Conservation (phyloP, 2,329 filamentous ascomycete genomes). For the Xylaria sp. region DNA sequence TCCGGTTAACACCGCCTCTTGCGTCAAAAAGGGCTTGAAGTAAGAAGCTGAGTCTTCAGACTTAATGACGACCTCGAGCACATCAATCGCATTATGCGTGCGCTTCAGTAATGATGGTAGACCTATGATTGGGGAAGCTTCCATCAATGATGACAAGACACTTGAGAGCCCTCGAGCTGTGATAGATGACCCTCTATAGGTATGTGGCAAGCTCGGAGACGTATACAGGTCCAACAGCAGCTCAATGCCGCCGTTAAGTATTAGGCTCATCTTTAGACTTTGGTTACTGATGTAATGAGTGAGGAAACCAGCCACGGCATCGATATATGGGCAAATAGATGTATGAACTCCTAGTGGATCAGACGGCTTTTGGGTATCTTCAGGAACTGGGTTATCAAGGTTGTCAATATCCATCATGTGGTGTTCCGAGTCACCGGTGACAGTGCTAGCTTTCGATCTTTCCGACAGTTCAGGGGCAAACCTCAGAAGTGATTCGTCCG, state of each 20-base stretch:
- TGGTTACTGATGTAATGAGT: constrained; percentile 75
- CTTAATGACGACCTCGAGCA: constrained; percentile 68
- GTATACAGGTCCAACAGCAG: constrained; percentile 83
- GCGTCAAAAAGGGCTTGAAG: constrained; percentile 69
- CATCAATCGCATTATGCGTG: constrained; percentile 71
- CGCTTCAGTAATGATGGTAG: constrained; percentile 81
- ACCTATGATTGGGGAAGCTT: constrained; percentile 79
- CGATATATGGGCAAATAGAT: constrained; percentile 71
- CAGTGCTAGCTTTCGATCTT: constrained; percentile 49
- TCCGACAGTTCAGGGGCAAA: constrained; percentile 28
- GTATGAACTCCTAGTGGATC: constrained; percentile 34
- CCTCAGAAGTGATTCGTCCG: constrained; percentile 51
- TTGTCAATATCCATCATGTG: constrained; percentile 67
- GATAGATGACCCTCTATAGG: constrained; percentile 66
- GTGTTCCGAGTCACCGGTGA: constrained; percentile 57
- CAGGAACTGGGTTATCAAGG: constrained; percentile 37
- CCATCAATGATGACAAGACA: constrained; percentile 78
- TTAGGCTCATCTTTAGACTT: constrained; percentile 73
- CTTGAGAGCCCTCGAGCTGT: constrained; percentile 74
- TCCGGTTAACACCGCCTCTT: constrained; percentile 44
- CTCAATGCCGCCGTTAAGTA: constrained; percentile 81
- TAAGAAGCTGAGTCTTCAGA: constrained; percentile 63
- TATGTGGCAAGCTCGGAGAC: constrained; percentile 77
- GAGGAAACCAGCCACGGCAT: constrained; percentile 78
- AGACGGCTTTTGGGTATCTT: constrained; percentile 28